Evolutionary conservation across 116 monocot species (phyloP).

Genomic region (Posidonia oceanica): DNA sequence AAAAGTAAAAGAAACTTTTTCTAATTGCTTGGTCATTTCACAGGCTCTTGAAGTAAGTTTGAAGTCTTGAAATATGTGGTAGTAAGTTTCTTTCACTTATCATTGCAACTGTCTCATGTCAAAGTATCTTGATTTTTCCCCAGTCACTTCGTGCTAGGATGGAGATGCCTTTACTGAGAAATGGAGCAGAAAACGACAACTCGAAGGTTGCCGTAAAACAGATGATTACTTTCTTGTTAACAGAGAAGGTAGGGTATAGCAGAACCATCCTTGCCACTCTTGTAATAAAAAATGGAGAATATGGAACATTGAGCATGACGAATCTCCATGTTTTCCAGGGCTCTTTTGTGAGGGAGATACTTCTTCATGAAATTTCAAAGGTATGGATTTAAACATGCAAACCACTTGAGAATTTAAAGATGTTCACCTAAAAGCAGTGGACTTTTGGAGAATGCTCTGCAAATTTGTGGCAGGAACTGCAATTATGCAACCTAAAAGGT

Average conservation of each 20-base stretch:
- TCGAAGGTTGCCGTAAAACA: slow-evolving; percentile 48
- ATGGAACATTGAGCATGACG: neutral
- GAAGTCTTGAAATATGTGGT: too few relatives aligned
- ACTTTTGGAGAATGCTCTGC: slow-evolving; percentile 1
- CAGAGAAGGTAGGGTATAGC: slow-evolving; percentile 53
- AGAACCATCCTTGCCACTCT: slow-evolving; percentile 2
- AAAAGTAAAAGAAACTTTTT: too few relatives aligned
- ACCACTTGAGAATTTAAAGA: neutral
- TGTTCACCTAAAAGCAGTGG: neutral
- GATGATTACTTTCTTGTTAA: slow-evolving; percentile 63
- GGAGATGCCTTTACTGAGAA: slow-evolving; percentile 34
- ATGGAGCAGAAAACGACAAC: slow-evolving; percentile 21
- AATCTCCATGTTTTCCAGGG: slow-evolving; percentile 35
- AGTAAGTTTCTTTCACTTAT: too few relatives aligned
- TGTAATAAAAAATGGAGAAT: neutral
- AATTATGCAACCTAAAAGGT: neutral
- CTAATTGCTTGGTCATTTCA: too few relatives aligned
- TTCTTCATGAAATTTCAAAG: slow-evolving; percentile 88
- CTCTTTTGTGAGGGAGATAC: slow-evolving; percentile 84
- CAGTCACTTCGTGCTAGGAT: slow-evolving; percentile 93
- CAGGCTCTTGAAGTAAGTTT: too few relatives aligned
- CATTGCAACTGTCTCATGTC: neutral
- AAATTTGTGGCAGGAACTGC: neutral
- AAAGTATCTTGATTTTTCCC: neutral
- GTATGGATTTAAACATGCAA: slow-evolving; percentile 18